These are phyloP conservation scores for Dioscorea cayenensis DNA, from an alignment of 116 monocot species.

Conservation along the genomic window DNA sequence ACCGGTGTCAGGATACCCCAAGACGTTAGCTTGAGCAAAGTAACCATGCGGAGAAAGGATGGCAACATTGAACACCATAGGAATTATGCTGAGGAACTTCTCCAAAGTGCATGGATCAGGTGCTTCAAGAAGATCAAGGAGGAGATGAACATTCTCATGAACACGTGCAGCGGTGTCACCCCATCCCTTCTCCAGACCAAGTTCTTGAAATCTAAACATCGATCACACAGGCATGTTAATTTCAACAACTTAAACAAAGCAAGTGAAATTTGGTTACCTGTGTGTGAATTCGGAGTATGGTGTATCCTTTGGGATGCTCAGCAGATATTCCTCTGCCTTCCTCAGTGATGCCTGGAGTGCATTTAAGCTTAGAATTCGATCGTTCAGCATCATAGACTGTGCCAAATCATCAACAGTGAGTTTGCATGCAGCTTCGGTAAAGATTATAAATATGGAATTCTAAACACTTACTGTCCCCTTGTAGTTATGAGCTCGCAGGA, in stretches of 20 bases:
- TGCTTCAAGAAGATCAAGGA: constrained; percentile 78
- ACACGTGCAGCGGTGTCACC: constrained; percentile 51
- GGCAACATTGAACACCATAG: constrained; percentile 82
- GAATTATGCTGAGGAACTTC: constrained; percentile 63
- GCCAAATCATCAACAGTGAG: background rate
- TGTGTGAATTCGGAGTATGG: constrained; percentile 58
- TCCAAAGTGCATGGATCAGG: constrained; percentile 76
- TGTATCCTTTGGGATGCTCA: constrained; percentile 44
- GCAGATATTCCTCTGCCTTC: constrained; percentile 55
- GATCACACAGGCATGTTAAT: background rate
- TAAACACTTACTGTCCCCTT: constrained; percentile 53
- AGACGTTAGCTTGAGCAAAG: constrained; percentile 82
- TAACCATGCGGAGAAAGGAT: constrained; percentile 89
- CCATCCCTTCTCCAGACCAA: constrained; percentile 86
- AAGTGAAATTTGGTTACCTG: constrained; percentile 19
- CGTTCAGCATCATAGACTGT: constrained; percentile 77
- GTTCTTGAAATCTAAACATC: constrained; percentile 58
- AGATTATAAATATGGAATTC: background rate
- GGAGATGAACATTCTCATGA: constrained; percentile 48
- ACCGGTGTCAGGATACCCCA: constrained; percentile 86
- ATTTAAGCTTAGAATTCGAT: constrained; percentile 53
- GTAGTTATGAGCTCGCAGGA: constrained; percentile 53
- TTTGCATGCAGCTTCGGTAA: background rate
- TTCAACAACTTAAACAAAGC: background rate
- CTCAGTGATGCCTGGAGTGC: constrained; percentile 51